These are phyloP conservation scores for Populus hybrid DNA, from an alignment of 441 rosid species.

Conservation along the genomic window DNA sequence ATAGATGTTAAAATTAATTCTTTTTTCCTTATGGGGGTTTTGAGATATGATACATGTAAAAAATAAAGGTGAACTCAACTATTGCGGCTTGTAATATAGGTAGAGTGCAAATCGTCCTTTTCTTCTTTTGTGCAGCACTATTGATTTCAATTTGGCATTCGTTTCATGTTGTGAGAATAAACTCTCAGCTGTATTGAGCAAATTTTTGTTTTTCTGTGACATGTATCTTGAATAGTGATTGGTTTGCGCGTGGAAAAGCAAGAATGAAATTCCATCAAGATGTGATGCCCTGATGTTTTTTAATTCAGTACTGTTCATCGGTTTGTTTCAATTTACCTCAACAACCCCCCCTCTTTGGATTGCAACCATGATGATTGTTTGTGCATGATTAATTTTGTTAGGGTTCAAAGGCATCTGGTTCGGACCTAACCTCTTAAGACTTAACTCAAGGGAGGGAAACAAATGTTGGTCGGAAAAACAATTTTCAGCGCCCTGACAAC, in stretches of 20 bases:
- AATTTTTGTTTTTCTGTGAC: neutral
- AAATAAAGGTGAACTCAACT: slow-evolving; percentile 22
- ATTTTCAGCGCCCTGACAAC: no score
- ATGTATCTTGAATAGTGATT: neutral
- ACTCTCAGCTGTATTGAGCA: neutral
- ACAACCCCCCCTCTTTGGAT: neutral
- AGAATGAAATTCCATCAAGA: neutral
- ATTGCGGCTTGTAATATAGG: slow-evolving; percentile 34
- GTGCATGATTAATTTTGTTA: neutral
- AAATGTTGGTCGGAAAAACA: neutral
- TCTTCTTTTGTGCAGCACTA: neutral
- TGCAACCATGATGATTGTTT: no score
- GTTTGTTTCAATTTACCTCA: no score
- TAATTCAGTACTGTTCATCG: neutral
- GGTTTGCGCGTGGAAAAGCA: neutral
- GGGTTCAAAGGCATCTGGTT: neutral
- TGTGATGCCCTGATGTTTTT: neutral
- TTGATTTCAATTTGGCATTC: neutral
- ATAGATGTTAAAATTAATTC: slow-evolving; percentile 4
- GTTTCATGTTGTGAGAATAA: neutral
- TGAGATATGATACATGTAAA: slow-evolving; percentile 11
- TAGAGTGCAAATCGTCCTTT: slow-evolving; percentile 20
- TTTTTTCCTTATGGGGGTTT: slow-evolving; percentile 19
- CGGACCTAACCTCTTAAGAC: neutral
- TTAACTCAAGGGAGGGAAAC: neutral